Percentiles rank a stretch among this genome's conserved stretches.
phyloP scores from a whole-genome alignment of 371 early-diverging fungal species.

The Smittium mucronatum region DNA sequence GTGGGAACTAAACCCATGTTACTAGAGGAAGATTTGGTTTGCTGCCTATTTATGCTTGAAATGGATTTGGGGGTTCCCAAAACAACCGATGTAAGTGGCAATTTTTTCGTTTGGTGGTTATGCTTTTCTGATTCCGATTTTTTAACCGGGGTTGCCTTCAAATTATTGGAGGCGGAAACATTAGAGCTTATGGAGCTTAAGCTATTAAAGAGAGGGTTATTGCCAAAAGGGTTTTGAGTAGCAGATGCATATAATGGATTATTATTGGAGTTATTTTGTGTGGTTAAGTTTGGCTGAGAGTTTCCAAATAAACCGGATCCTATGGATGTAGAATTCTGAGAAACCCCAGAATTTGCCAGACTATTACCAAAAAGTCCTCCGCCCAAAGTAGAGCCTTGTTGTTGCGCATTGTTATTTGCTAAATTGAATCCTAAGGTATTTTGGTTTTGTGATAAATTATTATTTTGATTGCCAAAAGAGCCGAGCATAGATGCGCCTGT shows the following conservation, averaged over 20 bases:
- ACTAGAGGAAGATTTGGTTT: background rate
- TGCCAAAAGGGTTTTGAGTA: constrained; percentile 10
- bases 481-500: background rate
- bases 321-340: background rate
- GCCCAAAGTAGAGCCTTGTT: background rate
- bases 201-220: constrained; percentile 9
- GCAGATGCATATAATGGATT: constrained; percentile 7
- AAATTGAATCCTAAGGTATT: background rate
- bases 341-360: background rate
- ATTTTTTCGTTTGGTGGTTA: background rate
- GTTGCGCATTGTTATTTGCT: background rate
- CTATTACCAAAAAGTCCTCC: constrained; percentile 22
- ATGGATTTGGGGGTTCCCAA: background rate
- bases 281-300: background rate
- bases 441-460: background rate
- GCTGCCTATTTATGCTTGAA: background rate
- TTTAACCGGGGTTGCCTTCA: constrained; percentile 4
- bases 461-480: background rate
- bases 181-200: background rate
- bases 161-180: background rate
- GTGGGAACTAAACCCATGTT: background rate
- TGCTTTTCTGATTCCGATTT: background rate
- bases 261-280: background rate
- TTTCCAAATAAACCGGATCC: background rate
- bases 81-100: background rate